These are phyloP conservation scores for Hemisphaericaspora nanyangensis DNA, from an alignment of 805 yeast genomes.

Conservation along the genomic window DNA sequence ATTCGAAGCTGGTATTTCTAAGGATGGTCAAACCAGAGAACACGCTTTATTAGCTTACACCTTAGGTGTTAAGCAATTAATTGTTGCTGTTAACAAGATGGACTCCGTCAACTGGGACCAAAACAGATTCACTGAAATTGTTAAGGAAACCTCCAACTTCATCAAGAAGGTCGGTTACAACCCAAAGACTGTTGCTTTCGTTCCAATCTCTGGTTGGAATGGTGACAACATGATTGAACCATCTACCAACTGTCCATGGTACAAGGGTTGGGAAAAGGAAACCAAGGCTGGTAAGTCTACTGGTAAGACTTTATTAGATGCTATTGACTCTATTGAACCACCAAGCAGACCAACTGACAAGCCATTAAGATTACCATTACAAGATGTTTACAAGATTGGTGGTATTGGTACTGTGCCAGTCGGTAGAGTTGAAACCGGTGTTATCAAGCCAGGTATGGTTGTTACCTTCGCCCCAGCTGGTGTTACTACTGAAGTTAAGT, in stretches of 20 bases:
- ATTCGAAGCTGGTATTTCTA: constrained; percentile 92
- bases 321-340: constrained; percentile 79
- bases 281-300: constrained; percentile 63
- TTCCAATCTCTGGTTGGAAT: constrained; percentile 89
- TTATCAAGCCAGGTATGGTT: constrained; percentile 87
- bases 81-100: constrained; percentile 93
- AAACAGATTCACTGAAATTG: constrained; percentile 73
- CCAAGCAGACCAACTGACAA: constrained; percentile 79
- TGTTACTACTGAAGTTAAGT: constrained; percentile 85
- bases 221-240: constrained; percentile 92
- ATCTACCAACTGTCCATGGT: constrained; percentile 80
- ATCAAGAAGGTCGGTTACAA: constrained; percentile 83
- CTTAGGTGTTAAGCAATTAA: constrained; percentile 81
- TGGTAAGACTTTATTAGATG: constrained; percentile 83
- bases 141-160: constrained; percentile 74
- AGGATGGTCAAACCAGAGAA: constrained; percentile 95
- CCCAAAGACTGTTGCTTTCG: constrained; percentile 80
- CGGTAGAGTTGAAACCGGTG: constrained; percentile 93
- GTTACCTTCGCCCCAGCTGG: constrained; percentile 88
- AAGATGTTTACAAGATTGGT: constrained; percentile 92
- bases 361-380: constrained; percentile 86
- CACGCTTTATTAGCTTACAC: constrained; percentile 89
- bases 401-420: constrained; percentile 91
- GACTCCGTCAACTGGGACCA: constrained; percentile 88
- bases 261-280: constrained; percentile 83